Conservation (phyloP, 306 rosid genomes). For the Cucumis cinereus region DNA sequence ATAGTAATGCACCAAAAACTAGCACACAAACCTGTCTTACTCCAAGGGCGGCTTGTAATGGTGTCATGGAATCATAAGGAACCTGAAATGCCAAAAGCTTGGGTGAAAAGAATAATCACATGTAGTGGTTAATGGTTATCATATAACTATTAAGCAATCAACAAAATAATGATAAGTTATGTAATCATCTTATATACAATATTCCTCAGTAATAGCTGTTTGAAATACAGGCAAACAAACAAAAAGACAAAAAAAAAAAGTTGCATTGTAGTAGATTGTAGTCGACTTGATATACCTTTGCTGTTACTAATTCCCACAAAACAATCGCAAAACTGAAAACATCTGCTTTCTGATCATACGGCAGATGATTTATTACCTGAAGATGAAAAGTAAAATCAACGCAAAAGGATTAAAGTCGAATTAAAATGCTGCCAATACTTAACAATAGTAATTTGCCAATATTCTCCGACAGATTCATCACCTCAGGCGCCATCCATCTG, state of each 20-base stretch:
- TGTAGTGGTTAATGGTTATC: neutral
- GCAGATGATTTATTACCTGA: constrained; percentile 97
- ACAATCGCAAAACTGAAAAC: constrained; percentile 95
- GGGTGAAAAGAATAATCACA: neutral
- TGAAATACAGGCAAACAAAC: neutral
- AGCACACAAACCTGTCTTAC: constrained; percentile 82
- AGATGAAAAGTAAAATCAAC: constrained; percentile 12
- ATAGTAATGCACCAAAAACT: neutral
- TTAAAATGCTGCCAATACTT: neutral
- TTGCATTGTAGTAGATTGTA: neutral
- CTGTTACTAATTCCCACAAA: constrained; percentile 94
- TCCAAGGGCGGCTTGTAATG: constrained; percentile 99
- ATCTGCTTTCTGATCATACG: constrained; percentile 94
- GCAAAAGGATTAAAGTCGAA: constrained; percentile 5
- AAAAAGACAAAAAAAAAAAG: neutral
- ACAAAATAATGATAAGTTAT: neutral
- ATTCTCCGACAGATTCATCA: constrained; percentile 15
- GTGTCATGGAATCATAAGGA: constrained; percentile 96
- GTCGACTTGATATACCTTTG: constrained; percentile 45
- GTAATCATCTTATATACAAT: neutral
- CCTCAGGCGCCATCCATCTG: constrained; percentile 99
- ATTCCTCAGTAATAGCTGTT: neutral
- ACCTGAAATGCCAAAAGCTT: constrained; percentile 40
- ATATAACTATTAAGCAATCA: neutral
- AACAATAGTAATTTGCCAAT: neutral